These are phyloP conservation scores for Cunninghamia lanceolata DNA, from an alignment of 75 land plant species.

Conservation along the genomic window DNA sequence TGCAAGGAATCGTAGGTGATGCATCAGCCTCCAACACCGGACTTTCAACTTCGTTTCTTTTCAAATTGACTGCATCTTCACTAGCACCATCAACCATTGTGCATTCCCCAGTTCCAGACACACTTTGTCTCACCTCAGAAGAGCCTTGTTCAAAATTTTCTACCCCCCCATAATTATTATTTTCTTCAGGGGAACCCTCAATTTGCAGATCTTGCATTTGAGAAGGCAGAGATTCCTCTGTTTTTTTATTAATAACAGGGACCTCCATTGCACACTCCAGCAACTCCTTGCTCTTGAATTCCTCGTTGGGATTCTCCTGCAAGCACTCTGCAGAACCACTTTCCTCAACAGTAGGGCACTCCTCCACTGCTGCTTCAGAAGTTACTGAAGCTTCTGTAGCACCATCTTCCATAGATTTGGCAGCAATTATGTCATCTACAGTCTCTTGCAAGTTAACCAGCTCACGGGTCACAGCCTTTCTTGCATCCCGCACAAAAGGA, in stretches of 20 bases:
- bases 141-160: not conserved
- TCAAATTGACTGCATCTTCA: too few species aligned
- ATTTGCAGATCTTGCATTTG: too few species aligned
- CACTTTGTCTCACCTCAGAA: not conserved
- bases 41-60: too few species aligned
- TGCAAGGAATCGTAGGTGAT: too few species aligned
- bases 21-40: too few species aligned
- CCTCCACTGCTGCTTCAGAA: not conserved
- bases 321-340: too few species aligned
- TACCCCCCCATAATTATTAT: not conserved
- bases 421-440: not conserved
- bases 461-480: conserved; percentile 2
- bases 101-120: too few species aligned
- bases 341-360: not conserved
- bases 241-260: not conserved
- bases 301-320: not conserved
- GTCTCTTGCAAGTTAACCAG: not conserved
- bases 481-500: conserved; percentile 15
- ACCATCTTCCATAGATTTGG: not conserved
- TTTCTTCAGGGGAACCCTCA: too few species aligned
- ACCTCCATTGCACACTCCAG: not conserved
- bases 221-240: too few species aligned
- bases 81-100: too few species aligned
- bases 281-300: not conserved
- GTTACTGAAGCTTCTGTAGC: not conserved